Evolutionary conservation across 2,329 filamentous ascomycete species (phyloP).

Genomic region (Fusarium sp.): DNA sequence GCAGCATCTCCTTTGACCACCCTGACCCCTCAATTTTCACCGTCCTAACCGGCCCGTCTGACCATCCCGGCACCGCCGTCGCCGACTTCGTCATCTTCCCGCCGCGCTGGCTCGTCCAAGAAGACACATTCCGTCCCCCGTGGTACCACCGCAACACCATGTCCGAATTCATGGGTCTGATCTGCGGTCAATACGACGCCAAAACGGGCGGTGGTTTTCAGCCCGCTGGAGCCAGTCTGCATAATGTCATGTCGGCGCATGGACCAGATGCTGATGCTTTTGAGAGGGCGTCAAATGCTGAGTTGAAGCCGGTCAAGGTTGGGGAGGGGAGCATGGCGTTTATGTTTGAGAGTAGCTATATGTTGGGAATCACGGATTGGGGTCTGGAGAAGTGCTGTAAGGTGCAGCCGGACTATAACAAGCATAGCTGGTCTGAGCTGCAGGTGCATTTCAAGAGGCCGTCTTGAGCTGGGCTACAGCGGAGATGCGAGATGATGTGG

Average conservation of each 20-base stretch:
- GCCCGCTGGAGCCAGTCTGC: slow-evolving; percentile 70
- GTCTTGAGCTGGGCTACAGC: background rate
- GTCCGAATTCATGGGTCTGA: slow-evolving; percentile 74
- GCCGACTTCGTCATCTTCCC: slow-evolving; percentile 82
- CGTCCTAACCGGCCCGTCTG: slow-evolving; percentile 73
- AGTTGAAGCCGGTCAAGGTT: slow-evolving; percentile 69
- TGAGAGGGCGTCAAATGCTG: slow-evolving; percentile 67
- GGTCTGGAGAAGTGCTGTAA: slow-evolving; percentile 70
- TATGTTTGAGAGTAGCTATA: slow-evolving; percentile 77
- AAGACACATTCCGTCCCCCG: slow-evolving; percentile 78
- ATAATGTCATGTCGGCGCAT: slow-evolving; percentile 79
- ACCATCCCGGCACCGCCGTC: slow-evolving; percentile 72
- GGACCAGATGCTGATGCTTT: slow-evolving; percentile 70
- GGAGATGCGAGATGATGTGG: too few relatives aligned
- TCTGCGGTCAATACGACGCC: slow-evolving; percentile 71
- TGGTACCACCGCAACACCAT: slow-evolving; percentile 81
- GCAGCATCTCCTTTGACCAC: slow-evolving; percentile 74
- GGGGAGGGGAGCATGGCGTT: slow-evolving; percentile 74
- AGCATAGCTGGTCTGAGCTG: slow-evolving; percentile 75
- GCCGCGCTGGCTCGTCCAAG: slow-evolving; percentile 76
- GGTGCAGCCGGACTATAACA: slow-evolving; percentile 76
- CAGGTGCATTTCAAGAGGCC: slow-evolving; percentile 42
- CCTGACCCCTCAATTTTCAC: slow-evolving; percentile 85
- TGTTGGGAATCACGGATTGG: slow-evolving; percentile 81
- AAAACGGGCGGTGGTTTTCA: slow-evolving; percentile 70